Conservation (phyloP, 2,329 filamentous ascomycete species). For the Diaporthe eres region DNA sequence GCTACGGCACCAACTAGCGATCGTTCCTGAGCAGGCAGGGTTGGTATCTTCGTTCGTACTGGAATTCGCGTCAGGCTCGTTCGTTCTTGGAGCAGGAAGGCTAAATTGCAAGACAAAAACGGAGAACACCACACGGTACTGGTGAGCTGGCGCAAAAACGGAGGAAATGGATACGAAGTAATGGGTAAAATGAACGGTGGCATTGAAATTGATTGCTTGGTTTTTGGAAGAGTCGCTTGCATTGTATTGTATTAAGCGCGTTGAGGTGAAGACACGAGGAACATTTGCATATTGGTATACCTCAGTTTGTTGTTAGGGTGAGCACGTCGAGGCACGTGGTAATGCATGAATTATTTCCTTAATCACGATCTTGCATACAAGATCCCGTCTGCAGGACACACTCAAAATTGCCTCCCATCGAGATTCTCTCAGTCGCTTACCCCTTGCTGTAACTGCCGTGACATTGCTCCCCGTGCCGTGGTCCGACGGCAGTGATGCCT, state of each 20-base stretch:
- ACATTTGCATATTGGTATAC: conserved; percentile 32
- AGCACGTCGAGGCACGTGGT: background rate
- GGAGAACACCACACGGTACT: background rate
- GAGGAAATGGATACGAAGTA: background rate
- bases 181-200: background rate
- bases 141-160: conserved; percentile 12
- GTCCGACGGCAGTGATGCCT: background rate
- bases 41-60: conserved; percentile 4
- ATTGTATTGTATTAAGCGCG: conserved; percentile 2
- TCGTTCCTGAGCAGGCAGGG: background rate
- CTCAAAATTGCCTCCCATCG: background rate
- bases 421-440: background rate
- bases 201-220: background rate
- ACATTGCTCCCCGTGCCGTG: background rate
- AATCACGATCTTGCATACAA: background rate
- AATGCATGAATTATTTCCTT: background rate
- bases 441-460: background rate
- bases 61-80: conserved; percentile 2
- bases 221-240: background rate
- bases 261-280: background rate
- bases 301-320: background rate
- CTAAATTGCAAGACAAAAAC: conserved; percentile 30
- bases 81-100: conserved; percentile 2
- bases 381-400: background rate
- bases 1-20: conserved; percentile 37